Base-by-base conservation (phyloP, 2,329 filamentous ascomycete genomes). In the Botrytis hyacinthi region DNA sequence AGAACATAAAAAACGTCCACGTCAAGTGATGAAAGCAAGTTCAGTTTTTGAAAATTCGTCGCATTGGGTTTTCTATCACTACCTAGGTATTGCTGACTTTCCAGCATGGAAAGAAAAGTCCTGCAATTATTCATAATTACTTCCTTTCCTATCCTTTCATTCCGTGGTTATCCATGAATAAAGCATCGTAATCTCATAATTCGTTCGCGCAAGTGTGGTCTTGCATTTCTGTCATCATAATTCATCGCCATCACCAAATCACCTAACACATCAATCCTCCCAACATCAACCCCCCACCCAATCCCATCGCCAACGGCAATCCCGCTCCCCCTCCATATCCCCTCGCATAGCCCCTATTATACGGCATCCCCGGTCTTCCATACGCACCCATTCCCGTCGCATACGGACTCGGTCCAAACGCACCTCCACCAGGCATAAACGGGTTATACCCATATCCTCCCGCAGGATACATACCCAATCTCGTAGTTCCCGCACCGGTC, bases 311-410 rank as follows among this genome's bases (percentile, higher is more conserved):
- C 73, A 87, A 61, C 3, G 85, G 85, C 40, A 86, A 73, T 12
- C 85, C 86, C 74, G 83, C 77, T 0, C 84, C 84, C 26, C 84
- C 84, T 40, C 85, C 85, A 78, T 83, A 84, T 4, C 84, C 84
- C 48, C 79, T 78, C 9, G 82, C 83, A 75, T 82, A 82, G 3
- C 83, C 84, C 70, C 85, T 77, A 0, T 79, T 80, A 76, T 90
- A 90, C 42, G 85, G 84, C 42, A 81, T 79, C 26, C 77, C 78
- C 1, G 88, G 88, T 62, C 86, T 82, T 59, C 86, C 80, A 77
- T 84, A 88, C 70, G 85, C 14, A 4, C 70, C 60, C 5, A 84
- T 84, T 72, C 51, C 51, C n/a, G 9, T 57, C 29, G 81, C 81
- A 78, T 88, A 89, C 67, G 77, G 82, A 54, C 66, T 68, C 35